Evolutionary conservation across 495 filamentous ascomycete species (phyloP).

Genomic region (Thermochaetoides thermophila): DNA sequence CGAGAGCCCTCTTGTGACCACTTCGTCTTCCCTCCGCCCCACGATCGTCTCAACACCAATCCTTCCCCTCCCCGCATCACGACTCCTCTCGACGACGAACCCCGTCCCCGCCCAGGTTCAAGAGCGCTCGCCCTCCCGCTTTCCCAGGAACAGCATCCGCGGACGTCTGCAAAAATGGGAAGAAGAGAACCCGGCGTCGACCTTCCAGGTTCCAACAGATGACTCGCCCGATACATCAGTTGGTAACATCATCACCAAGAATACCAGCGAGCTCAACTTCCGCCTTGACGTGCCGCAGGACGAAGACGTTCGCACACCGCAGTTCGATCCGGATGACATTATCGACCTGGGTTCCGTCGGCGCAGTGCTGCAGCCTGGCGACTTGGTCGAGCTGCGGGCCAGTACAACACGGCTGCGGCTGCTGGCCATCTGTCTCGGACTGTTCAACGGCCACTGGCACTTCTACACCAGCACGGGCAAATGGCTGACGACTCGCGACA

Average conservation of each 20-base stretch:
- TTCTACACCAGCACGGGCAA: slow-evolving; percentile 60
- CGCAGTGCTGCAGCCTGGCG: slow-evolving; percentile 46
- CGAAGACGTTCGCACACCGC: slow-evolving; percentile 15
- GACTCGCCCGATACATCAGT: not conserved
- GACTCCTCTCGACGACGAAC: too few relatives aligned
- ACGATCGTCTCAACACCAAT: too few relatives aligned
- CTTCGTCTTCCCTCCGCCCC: too few relatives aligned
- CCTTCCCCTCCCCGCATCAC: too few relatives aligned
- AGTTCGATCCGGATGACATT: slow-evolving; percentile 26
- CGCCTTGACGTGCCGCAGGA: slow-evolving; percentile 15
- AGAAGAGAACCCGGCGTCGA: slow-evolving; percentile 23
- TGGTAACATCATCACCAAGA: slow-evolving; percentile 1
- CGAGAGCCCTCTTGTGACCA: too few relatives aligned
- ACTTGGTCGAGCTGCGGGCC: slow-evolving; percentile 48
- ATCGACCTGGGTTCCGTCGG: slow-evolving; percentile 21
- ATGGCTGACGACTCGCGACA: slow-evolving; percentile 44
- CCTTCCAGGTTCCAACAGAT: not conserved
- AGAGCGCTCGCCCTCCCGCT: too few relatives aligned
- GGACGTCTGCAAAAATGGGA: slow-evolving; percentile 42
- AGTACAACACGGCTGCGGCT: slow-evolving; percentile 23
- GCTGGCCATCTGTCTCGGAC: slow-evolving; percentile 56
- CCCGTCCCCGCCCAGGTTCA: too few relatives aligned
- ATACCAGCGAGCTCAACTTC: slow-evolving; percentile 1
- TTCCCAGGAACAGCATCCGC: slow-evolving; percentile 23
- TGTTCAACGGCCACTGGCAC: slow-evolving; percentile 45